Percentiles rank a stretch among this genome's conserved stretches.
phyloP scores from a whole-genome alignment of 2,329 filamentous ascomycete genomes.

The Sporothrix sp. region DNA sequence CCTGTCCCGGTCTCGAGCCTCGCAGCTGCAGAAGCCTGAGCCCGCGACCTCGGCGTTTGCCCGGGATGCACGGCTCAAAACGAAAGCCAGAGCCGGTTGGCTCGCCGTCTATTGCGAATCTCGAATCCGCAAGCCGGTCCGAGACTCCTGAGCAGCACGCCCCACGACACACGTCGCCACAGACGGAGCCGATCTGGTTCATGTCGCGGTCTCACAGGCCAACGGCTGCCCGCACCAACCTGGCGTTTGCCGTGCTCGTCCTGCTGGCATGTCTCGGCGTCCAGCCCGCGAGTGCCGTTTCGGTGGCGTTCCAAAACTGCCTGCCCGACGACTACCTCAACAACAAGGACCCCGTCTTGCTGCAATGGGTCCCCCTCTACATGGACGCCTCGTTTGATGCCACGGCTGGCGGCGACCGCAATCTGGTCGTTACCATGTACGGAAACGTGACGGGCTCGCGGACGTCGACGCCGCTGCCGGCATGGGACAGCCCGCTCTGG shows the following conservation, averaged over 20 bases:
- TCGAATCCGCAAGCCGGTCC: neutral
- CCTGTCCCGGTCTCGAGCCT: neutral
- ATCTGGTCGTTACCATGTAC: constrained; percentile 70
- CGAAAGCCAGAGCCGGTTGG: neutral
- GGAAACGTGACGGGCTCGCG: constrained; percentile 80
- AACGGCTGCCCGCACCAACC: neutral
- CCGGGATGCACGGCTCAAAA: neutral
- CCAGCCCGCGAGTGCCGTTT: constrained; percentile 48
- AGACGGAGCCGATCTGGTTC: no score
- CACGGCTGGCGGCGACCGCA: constrained; percentile 43
- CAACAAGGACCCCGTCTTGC: constrained; percentile 39
- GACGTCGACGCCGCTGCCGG: constrained; percentile 47
- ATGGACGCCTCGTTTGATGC: constrained; percentile 66
- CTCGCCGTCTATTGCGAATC: neutral
- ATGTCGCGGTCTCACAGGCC: no score
- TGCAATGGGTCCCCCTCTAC: constrained; percentile 72
- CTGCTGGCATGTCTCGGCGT: constrained; percentile 31
- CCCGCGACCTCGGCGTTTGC: neutral
- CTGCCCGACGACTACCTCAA: constrained; percentile 46
- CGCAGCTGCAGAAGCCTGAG: neutral
- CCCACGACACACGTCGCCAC: neutral
- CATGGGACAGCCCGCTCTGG: constrained; percentile 52
- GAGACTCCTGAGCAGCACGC: neutral
- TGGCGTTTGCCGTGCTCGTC: constrained; percentile 24
- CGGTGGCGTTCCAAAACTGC: constrained; percentile 78